Evolutionary conservation across 306 rosid genomes (phyloP).

Genomic region (Herpetospermum pedunculosum): DNA sequence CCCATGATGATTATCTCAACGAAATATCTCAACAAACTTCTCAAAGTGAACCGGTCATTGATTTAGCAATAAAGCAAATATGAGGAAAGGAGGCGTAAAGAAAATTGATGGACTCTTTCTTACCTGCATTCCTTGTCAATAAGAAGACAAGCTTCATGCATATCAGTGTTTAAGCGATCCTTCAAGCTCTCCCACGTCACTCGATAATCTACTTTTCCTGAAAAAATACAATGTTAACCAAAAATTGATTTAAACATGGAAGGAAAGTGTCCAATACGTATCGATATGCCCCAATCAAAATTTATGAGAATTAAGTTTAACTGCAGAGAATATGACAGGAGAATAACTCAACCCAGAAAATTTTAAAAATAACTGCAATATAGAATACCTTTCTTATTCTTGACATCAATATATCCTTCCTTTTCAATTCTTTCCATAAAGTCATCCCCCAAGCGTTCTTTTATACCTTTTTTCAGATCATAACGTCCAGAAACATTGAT

Average conservation of each 20-base stretch:
- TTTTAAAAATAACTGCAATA: neutral
- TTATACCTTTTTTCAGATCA: constrained; percentile 42
- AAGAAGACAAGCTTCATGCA: constrained; percentile 56
- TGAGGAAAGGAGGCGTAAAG: neutral
- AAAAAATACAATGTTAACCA: neutral
- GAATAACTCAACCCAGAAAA: neutral
- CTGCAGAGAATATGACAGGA: neutral
- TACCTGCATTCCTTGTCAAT: constrained; percentile 64
- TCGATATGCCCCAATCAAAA: neutral
- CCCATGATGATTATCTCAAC: no score
- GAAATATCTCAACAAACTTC: neutral
- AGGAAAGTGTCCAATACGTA: neutral
- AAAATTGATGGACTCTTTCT: neutral
- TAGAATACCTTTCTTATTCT: constrained; percentile 38
- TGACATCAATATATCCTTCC: constrained; percentile 54
- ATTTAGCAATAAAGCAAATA: neutral
- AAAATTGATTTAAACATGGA: neutral
- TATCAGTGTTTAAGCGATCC: constrained; percentile 47
- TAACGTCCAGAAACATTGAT: constrained; percentile 71
- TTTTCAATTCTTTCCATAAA: constrained; percentile 41
- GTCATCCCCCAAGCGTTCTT: constrained; percentile 40
- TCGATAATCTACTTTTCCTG: constrained; percentile 28
- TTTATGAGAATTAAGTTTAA: neutral
- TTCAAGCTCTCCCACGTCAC: constrained; percentile 56
- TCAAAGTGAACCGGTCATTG: neutral